Percentiles rank a stretch among this genome's conserved stretches.
These are phyloP conservation scores for Salix purpurea DNA, from an alignment of 345 rosid species.

Conservation along the genomic window DNA sequence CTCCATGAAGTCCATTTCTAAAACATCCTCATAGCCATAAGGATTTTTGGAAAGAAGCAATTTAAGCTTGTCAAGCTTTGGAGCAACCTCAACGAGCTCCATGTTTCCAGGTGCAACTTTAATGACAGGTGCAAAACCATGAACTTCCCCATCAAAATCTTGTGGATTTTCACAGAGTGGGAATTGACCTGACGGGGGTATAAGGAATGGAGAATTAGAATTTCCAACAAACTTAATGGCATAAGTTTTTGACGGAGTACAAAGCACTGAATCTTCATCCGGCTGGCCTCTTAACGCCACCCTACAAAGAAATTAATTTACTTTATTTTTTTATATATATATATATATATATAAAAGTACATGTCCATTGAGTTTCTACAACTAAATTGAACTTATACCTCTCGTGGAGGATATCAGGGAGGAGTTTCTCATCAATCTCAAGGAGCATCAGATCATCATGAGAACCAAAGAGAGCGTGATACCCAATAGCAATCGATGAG, in stretches of 20 bases:
- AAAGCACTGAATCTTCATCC: constrained; percentile 87
- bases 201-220: constrained; percentile 72
- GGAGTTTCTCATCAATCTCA: constrained; percentile 64
- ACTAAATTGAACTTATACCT: constrained; percentile 32
- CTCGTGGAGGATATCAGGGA: constrained; percentile 57
- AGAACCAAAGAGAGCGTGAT: constrained; percentile 66
- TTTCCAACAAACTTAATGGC: constrained; percentile 76
- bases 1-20: constrained; percentile 34
- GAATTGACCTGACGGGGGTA: constrained; percentile 52
- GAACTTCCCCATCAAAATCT: constrained; percentile 22
- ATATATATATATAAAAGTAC: neutral
- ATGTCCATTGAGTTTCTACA: neutral
- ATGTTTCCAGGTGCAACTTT: constrained; percentile 64
- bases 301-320: constrained; percentile 25
- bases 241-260: constrained; percentile 78
- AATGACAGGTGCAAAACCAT: constrained; percentile 40
- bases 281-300: constrained; percentile 74
- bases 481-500: constrained; percentile 51
- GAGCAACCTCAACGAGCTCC: constrained; percentile 86
- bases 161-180: constrained; percentile 13
- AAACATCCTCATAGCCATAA: constrained; percentile 40
- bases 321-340: neutral
- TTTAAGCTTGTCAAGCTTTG: constrained; percentile 74
- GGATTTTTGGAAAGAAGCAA: constrained; percentile 55
- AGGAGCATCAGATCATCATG: constrained; percentile 68